A percentile compares a stretch with the other conserved stretches of the same genome.
Conservation (phyloP, 2,329 filamentous ascomycete species). For the Aspergillaceae sp. region DNA sequence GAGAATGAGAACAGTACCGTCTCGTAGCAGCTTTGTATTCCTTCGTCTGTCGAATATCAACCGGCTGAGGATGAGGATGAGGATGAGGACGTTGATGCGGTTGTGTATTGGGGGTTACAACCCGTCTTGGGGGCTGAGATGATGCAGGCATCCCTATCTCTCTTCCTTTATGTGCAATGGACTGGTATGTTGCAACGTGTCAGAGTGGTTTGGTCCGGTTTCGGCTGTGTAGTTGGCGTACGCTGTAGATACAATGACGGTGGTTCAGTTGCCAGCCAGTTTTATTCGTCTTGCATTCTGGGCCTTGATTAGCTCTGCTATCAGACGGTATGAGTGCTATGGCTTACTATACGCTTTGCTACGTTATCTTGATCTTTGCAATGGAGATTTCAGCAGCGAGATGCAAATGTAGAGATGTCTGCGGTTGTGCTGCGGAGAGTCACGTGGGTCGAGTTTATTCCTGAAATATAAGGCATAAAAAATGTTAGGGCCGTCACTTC, state of each 20-base stretch:
- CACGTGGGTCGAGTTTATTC: not conserved
- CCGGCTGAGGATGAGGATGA: conserved; percentile 7
- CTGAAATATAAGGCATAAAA: not conserved
- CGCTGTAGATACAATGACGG: too few relatives aligned
- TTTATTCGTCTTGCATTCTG: too few relatives aligned
- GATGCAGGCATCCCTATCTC: conserved; percentile 1
- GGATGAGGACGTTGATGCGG: conserved; percentile 6
- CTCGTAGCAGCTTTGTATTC: conserved; percentile 33
- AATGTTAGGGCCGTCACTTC: too few relatives aligned
- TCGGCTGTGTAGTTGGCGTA: too few relatives aligned
- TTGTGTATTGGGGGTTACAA: conserved; percentile 5
- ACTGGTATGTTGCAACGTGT: not conserved
- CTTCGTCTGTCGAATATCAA: conserved; percentile 33
- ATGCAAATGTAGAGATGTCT: too few relatives aligned
- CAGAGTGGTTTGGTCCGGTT: not conserved
- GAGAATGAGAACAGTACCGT: conserved; percentile 15
- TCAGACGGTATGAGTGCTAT: too few relatives aligned
- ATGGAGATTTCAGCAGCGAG: too few relatives aligned
- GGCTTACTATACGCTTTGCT: too few relatives aligned
- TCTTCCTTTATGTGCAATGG: not conserved
- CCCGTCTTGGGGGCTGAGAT: conserved; percentile 8
- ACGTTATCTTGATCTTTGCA: too few relatives aligned
- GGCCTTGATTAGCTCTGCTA: too few relatives aligned
- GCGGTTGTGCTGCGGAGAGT: too few relatives aligned
- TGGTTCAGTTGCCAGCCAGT: too few relatives aligned